phyloP scores from a whole-genome alignment of 495 filamentous ascomycete species.

The Aspergillus hancockii region DNA sequence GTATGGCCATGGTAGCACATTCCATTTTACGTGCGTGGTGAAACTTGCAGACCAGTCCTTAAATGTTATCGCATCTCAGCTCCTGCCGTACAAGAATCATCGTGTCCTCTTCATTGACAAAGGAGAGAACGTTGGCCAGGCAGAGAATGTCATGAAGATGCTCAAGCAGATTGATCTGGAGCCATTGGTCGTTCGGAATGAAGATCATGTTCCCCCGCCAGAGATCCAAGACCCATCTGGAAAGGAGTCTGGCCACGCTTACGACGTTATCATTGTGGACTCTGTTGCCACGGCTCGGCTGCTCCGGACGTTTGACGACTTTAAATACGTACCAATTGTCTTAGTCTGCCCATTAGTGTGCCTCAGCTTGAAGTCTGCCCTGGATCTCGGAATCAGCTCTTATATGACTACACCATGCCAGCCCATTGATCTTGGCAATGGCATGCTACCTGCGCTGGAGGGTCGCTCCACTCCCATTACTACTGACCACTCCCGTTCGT shows the following conservation, averaged over 20 bases:
- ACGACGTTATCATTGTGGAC: conserved; percentile 97
- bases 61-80: conserved; percentile 75
- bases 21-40: conserved; percentile 96
- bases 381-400: conserved; percentile 94
- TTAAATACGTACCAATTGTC: conserved; percentile 97
- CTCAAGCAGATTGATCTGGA: conserved; percentile 75
- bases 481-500: conserved; percentile 91
- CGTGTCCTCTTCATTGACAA: conserved; percentile 96
- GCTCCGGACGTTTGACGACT: conserved; percentile 83
- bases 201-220: conserved; percentile 57
- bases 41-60: conserved; percentile 83
- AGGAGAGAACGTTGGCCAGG: conserved; percentile 72
- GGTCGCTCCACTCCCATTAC: conserved; percentile 89
- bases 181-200: conserved; percentile 76
- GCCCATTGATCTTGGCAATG: conserved; percentile 93
- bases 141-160: conserved; percentile 76
- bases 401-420: conserved; percentile 99
- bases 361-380: conserved; percentile 88
- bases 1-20: conserved; percentile 90
- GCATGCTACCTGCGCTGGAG: conserved; percentile 96
- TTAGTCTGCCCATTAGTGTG: conserved; percentile 88
- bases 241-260: conserved; percentile 64
- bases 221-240: conserved; percentile 59
- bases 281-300: conserved; percentile 86
- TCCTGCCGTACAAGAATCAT: conserved; percentile 83